Base-by-base conservation (phyloP, 495 filamentous ascomycete species). In the Pyrenula massariospora region DNA sequence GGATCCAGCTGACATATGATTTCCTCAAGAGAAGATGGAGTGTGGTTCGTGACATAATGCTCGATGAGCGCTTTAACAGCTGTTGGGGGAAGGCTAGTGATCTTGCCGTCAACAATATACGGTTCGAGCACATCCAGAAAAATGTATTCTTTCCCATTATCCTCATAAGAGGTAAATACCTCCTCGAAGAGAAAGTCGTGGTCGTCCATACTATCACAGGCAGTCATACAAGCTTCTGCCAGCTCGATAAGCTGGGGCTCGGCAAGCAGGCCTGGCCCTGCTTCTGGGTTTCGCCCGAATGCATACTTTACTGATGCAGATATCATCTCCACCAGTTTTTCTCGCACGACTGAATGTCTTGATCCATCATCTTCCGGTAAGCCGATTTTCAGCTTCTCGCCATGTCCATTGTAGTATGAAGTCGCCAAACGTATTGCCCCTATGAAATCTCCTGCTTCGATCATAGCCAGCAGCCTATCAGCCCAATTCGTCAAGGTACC, bases 401-500 rank as follows among this genome's bases (percentile, higher is more conserved):
- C 80, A 64, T 88, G 82, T 21, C 93, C 94, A 12, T 82, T 84
- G 67, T 95, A 96, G 68, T 95, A 98, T 0, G 86, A 84, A 0
- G 91, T 96, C 2, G 93, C 93, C 61, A 96, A 77, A 58, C 81
- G 77, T 54, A 98, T 96, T 5, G 94, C 92, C 5, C 84, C 84
- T 60, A 98, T 89, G 61, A 91, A 94, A 64, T 95, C 89, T 24
- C 93, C 93, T 50, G 89, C 84, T 65, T 97, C 91, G 89, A 98
- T 95, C 57, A 96, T 74, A 0, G 92, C 91, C 55, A 95, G 81
- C n/a, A 98, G 74, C 58, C 93, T 79, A 70, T 98, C 93, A n/a
- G 93, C 93, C 93, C 93, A 98, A 62, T 97, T 97, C 12, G 94
- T 96, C 50, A 98, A 70, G 25, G 84, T 86, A 21, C 93, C 93